A percentile compares a stretch with the other conserved stretches of the same genome.
Evolutionary conservation across 2,329 filamentous ascomycete genomes (phyloP).

Genomic region (Colletotrichum costaricense): DNA sequence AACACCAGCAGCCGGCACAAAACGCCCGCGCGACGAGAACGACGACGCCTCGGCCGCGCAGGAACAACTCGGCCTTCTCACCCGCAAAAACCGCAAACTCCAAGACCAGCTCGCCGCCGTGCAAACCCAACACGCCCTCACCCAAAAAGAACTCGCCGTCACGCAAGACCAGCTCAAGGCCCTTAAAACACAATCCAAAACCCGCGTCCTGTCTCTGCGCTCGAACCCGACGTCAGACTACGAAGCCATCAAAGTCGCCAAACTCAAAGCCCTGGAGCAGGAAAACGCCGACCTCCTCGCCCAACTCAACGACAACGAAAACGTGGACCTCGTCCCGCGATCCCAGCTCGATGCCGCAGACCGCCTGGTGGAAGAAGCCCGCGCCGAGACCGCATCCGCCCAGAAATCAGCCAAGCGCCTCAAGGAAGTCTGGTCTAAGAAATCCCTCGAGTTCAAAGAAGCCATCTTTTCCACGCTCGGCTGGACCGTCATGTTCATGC

Average conservation of each 20-base stretch:
- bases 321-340: constrained; percentile 76
- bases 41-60: constrained; percentile 61
- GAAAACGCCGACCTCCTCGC: constrained; percentile 88
- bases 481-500: constrained; percentile 95
- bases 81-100: constrained; percentile 87
- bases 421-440: constrained; percentile 92
- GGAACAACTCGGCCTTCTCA: constrained; percentile 83
- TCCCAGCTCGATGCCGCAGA: constrained; percentile 81
- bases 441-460: constrained; percentile 94
- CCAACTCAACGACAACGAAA: constrained; percentile 67
- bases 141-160: constrained; percentile 81
- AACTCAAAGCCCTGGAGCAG: constrained; percentile 79
- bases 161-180: constrained; percentile 77
- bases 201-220: constrained; percentile 85
- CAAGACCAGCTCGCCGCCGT: constrained; percentile 80
- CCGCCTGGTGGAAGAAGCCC: constrained; percentile 79
- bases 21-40: constrained; percentile 70
- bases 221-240: constrained; percentile 92
- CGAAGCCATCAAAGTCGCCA: constrained; percentile 85
- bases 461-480: constrained; percentile 92
- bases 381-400: constrained; percentile 75
- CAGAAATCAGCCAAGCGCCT: constrained; percentile 88
- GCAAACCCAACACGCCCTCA: constrained; percentile 76
- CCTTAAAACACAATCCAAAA: constrained; percentile 75
- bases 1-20: constrained; percentile 58